A percentile compares a stretch with the other conserved stretches of the same genome.
phyloP scores from a whole-genome alignment of 2,329 filamentous ascomycete species.

The Colletotrichum sp. region DNA sequence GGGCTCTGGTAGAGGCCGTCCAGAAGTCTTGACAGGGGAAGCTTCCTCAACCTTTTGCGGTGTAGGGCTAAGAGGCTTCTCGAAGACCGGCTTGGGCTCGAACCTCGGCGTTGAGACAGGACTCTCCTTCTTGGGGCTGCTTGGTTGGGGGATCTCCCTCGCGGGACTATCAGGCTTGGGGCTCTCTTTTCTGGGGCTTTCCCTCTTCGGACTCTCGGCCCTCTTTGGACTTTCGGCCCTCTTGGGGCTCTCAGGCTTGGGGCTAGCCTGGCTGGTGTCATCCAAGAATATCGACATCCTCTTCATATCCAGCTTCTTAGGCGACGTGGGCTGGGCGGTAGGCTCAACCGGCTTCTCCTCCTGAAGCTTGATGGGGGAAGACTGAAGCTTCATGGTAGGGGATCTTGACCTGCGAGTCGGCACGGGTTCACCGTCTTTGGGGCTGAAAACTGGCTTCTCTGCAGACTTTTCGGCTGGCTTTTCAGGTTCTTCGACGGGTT shows the following conservation, averaged over 20 bases:
- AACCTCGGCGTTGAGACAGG: slow-evolving; percentile 4
- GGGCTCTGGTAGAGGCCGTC: slow-evolving; percentile 31
- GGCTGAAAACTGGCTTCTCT: slow-evolving; percentile 7
- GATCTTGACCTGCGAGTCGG: slow-evolving; percentile 16
- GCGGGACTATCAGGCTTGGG: neutral
- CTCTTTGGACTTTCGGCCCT: slow-evolving; percentile 8
- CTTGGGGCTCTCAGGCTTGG: slow-evolving; percentile 17
- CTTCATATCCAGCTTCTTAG: slow-evolving; percentile 63
- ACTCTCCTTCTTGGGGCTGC: slow-evolving; percentile 24
- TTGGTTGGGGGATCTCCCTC: neutral
- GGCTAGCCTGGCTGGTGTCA: slow-evolving; percentile 36
- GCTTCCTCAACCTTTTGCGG: slow-evolving; percentile 23
- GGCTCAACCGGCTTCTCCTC: slow-evolving; percentile 34
- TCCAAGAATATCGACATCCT: slow-evolving; percentile 64
- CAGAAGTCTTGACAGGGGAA: slow-evolving; percentile 40
- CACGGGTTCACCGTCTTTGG: slow-evolving; percentile 7
- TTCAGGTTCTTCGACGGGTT: slow-evolving; percentile 8
- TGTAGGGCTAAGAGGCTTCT: slow-evolving; percentile 8
- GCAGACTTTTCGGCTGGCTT: slow-evolving; percentile 26
- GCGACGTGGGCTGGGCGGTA: slow-evolving; percentile 51
- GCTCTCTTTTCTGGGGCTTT: neutral
- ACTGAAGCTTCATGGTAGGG: slow-evolving; percentile 17
- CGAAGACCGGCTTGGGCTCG: slow-evolving; percentile 17
- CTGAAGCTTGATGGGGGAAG: slow-evolving; percentile 8
- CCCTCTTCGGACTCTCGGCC: slow-evolving; percentile 9